Evolutionary conservation across 805 yeast species (phyloP).

Genomic region (Cyberlindnera saturnus): DNA sequence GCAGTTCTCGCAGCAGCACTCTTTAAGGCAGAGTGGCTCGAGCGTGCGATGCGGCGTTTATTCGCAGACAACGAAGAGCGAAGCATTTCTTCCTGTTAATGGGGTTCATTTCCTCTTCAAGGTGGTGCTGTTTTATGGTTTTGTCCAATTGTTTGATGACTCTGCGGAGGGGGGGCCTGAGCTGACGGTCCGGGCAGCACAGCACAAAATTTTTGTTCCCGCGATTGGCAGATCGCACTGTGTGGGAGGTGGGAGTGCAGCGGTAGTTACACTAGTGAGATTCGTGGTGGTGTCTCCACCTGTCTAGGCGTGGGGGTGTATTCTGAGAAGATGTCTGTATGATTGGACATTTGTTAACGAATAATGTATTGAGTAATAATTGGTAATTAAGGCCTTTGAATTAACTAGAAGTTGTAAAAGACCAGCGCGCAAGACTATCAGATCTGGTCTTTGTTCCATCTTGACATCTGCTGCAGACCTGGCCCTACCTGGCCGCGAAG

Average conservation of each 20-base stretch:
- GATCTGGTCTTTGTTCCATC: too few relatives aligned
- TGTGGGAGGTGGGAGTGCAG: too few relatives aligned
- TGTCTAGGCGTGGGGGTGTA: too few relatives aligned
- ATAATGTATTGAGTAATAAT: too few relatives aligned
- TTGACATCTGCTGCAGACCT: too few relatives aligned
- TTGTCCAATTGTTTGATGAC: neutral
- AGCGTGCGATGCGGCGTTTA: conserved; percentile 22
- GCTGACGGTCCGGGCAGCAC: conserved; percentile 4
- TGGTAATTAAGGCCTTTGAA: too few relatives aligned
- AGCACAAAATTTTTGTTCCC: neutral
- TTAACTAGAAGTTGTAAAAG: too few relatives aligned
- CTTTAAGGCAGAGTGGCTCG: conserved; percentile 14
- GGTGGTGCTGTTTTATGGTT: neutral
- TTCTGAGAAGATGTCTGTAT: too few relatives aligned
- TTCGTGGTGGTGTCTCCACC: too few relatives aligned
- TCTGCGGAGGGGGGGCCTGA: neutral
- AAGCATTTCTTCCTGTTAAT: conserved; percentile 13
- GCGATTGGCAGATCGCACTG: neutral
- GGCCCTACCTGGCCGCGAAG: neutral
- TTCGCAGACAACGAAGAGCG: conserved; percentile 24
- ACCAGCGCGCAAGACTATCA: too few relatives aligned
- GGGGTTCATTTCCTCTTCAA: neutral
- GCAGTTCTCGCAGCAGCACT: conserved; percentile 8
- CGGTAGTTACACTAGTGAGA: too few relatives aligned
- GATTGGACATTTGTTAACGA: too few relatives aligned